phyloP scores from a whole-genome alignment of 2,329 filamentous ascomycete species.

The Hypoxylon sp. region DNA sequence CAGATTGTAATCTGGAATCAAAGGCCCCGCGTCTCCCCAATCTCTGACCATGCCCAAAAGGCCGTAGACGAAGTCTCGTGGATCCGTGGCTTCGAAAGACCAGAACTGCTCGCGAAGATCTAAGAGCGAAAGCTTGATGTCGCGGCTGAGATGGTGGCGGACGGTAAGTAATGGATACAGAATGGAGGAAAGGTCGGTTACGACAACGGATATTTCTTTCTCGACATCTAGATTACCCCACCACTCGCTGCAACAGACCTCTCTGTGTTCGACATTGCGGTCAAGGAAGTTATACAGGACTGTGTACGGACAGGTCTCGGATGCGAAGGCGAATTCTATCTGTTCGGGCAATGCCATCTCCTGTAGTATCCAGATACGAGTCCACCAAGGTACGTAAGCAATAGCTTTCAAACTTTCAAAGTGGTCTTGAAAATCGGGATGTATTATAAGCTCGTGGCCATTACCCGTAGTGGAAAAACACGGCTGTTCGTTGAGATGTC shows the following conservation, averaged over 20 bases:
- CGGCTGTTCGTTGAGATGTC: slow-evolving; percentile 12
- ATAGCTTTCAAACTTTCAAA: slow-evolving; percentile 12
- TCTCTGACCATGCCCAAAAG: slow-evolving; percentile 22
- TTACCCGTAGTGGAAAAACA: slow-evolving; percentile 3
- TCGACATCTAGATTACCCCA: not conserved
- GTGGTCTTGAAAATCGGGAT: slow-evolving; percentile 6
- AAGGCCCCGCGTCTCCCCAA: slow-evolving; percentile 1
- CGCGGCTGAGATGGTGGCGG: not conserved
- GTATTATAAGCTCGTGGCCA: not conserved
- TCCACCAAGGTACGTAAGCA: slow-evolving; percentile 21
- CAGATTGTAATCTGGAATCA: slow-evolving; percentile 6
- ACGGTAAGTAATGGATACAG: not conserved
- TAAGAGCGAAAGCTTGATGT: not conserved
- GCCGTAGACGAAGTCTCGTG: slow-evolving; percentile 28
- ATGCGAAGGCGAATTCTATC: slow-evolving; percentile 18
- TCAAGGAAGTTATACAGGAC: not conserved
- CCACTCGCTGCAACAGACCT: not conserved
- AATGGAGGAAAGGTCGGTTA: not conserved
- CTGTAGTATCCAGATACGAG: slow-evolving; percentile 33
- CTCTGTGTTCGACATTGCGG: no score
- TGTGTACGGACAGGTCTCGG: slow-evolving; percentile 5
- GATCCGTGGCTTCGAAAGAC: slow-evolving; percentile 20
- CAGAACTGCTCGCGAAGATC: slow-evolving; percentile 11
- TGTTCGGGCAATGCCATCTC: slow-evolving; percentile 19
- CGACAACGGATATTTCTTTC: not conserved